A percentile compares a stretch with the other conserved stretches of the same genome.
Evolutionary conservation across 2,329 filamentous ascomycete species (phyloP).

Genomic region (Fusarium brachygibbosum): DNA sequence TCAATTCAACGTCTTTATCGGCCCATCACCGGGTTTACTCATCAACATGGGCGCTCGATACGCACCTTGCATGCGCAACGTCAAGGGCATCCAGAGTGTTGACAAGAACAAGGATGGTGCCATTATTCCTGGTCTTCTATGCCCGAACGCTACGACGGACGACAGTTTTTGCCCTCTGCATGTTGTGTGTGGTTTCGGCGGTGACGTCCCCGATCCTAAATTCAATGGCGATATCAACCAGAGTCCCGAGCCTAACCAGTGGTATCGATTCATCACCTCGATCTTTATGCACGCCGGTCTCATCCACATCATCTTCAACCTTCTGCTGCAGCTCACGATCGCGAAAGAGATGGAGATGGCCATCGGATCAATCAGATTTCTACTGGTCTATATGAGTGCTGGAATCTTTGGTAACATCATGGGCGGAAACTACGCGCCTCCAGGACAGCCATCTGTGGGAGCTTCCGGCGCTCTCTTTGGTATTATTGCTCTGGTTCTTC

Average conservation of each 20-base stretch:
- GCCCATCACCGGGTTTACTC: conserved; percentile 87
- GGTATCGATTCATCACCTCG: conserved; percentile 95
- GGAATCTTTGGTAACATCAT: conserved; percentile 97
- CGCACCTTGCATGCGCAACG: conserved; percentile 93
- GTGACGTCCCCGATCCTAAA: conserved; percentile 73
- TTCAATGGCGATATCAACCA: conserved; percentile 66
- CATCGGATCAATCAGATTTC: conserved; percentile 90
- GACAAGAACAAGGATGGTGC: conserved; percentile 27
- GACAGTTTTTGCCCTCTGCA: conserved; percentile 77
- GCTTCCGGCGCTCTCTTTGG: conserved; percentile 94
- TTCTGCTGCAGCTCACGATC: conserved; percentile 90
- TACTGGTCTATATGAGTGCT: conserved; percentile 87
- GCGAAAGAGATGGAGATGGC: conserved; percentile 92
- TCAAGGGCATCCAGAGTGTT: conserved; percentile 72
- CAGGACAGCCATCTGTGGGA: conserved; percentile 85
- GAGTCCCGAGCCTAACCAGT: conserved; percentile 83
- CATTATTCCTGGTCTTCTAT: conserved; percentile 72
- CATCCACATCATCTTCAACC: conserved; percentile 95
- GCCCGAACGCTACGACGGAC: conserved; percentile 80
- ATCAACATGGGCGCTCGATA: conserved; percentile 98
- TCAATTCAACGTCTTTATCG: conserved; percentile 96
- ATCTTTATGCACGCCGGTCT: conserved; percentile 96
- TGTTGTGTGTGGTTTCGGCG: conserved; percentile 85
- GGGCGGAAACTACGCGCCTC: conserved; percentile 91
- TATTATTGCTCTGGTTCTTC: conserved; percentile 86